These are phyloP conservation scores for Lagerstroemia fauriei DNA, from an alignment of 441 rosid species.

Conservation along the genomic window DNA sequence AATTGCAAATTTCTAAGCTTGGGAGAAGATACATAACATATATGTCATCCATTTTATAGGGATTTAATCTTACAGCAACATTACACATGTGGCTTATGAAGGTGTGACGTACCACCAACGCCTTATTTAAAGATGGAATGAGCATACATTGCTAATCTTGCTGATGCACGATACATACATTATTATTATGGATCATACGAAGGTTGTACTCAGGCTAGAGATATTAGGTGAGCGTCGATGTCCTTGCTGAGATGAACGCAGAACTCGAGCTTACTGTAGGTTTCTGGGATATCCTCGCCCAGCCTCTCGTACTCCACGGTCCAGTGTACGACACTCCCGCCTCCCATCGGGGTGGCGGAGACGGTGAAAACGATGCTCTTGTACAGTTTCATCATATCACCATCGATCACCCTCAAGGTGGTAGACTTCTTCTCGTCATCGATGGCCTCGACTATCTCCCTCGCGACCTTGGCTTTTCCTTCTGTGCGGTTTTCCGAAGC, in stretches of 20 bases:
- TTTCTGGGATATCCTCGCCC: conserved; percentile 28
- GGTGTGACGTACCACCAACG: too few relatives aligned
- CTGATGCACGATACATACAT: too few relatives aligned
- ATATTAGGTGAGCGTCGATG: conserved; percentile 22
- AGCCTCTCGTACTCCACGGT: conserved; percentile 33
- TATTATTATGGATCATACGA: neutral
- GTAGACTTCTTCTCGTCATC: conserved; percentile 32
- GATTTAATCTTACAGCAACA: too few relatives aligned
- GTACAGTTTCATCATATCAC: conserved; percentile 37
- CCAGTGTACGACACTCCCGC: conserved; percentile 31
- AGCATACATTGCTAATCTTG: too few relatives aligned
- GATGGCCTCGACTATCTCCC: conserved; percentile 34
- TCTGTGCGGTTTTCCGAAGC: conserved; percentile 11
- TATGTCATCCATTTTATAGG: too few relatives aligned
- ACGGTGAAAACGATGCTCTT: conserved; percentile 23
- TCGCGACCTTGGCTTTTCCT: conserved; percentile 28
- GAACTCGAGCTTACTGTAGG: conserved; percentile 22
- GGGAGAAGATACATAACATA: too few relatives aligned
- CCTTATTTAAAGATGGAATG: too few relatives aligned
- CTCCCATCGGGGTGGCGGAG: conserved; percentile 26
- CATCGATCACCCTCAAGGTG: conserved; percentile 31
- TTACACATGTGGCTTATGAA: too few relatives aligned
- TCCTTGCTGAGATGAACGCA: conserved; percentile 20
- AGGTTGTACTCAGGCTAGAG: neutral
- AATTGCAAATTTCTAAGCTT: too few relatives aligned